Evolutionary conservation across 2,329 filamentous ascomycete species (phyloP), one percentile per base, ranked within the genome.

Genomic region (Xylariaceae sp.): DNA sequence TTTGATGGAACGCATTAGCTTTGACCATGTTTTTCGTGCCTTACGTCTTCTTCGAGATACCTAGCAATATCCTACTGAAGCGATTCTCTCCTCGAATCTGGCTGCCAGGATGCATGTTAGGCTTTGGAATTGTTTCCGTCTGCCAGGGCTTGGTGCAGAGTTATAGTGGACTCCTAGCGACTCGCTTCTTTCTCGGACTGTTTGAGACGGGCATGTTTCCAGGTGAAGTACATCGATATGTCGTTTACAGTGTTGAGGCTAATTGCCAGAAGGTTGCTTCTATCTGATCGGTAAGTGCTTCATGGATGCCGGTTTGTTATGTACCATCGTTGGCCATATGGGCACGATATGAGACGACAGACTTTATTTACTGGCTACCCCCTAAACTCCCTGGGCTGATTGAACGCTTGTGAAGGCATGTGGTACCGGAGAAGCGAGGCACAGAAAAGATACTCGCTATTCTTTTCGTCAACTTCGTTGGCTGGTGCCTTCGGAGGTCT

Each of bases 391-490:
- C 24, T 6, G 11, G 22, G 37, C 52, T 59, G 42, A 56, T 32
- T 31, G 4, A 12, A 34, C 6, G 19, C 34, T n/a, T 19, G 22
- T 32, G 11, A 36, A 67, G 70, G 87, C 43, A 91, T 91, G 83
- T 94, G 87, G 89, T 98, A 97, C 56, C 82, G 83, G 45, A 81
- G 91, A 45, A 73, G 73, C 34, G 93, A 97, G 66, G 89, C 90
- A 2, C 91, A 97, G 65, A 88, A 89, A 57, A 82, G 93, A 22
- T 96, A 90, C 67, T 87, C 83, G 13, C 90, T 97, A 71, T 97
- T 97, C 73, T 97, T 97, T 72, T 83, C 79, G 56, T 87, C 77
- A 19, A 90, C 87, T 1, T 86, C 83, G 0, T 69, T 91, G 3
- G 87, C 87, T 1, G 87, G 87, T 24, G 87, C 89, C 0, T 96